phyloP scores from a whole-genome alignment of 2,329 filamentous ascomycete genomes.

The Aspergillus novofumigatus region DNA sequence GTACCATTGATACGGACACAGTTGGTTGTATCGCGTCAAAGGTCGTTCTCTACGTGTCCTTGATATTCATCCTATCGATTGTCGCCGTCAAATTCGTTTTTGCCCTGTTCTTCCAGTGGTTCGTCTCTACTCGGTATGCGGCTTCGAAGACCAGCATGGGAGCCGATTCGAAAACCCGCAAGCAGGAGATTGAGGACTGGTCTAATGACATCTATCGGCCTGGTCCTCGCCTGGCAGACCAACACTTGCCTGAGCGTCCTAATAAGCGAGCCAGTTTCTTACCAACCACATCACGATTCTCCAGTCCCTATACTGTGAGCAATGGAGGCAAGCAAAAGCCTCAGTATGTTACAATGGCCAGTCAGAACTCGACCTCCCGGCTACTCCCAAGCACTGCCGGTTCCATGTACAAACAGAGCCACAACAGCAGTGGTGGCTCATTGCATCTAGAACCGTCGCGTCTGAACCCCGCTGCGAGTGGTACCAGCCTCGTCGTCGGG shows the following conservation, averaged over 20 bases:
- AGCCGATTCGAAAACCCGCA: slow-evolving; percentile 75
- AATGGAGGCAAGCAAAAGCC: slow-evolving; percentile 51
- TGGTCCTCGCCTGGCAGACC: slow-evolving; percentile 74
- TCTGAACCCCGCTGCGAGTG: slow-evolving; percentile 38
- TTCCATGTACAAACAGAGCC: slow-evolving; percentile 62
- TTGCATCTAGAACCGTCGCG: slow-evolving; percentile 45
- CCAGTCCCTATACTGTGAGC: slow-evolving; percentile 79
- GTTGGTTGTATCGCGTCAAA: slow-evolving; percentile 97
- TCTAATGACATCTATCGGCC: slow-evolving; percentile 94
- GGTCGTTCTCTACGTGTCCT: slow-evolving; percentile 89
- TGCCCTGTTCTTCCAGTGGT: slow-evolving; percentile 93
- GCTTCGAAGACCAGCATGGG: slow-evolving; percentile 80
- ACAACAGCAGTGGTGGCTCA: slow-evolving; percentile 55
- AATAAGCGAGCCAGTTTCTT: slow-evolving; percentile 86
- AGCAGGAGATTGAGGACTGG: slow-evolving; percentile 96
- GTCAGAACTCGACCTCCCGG: slow-evolving; percentile 71
- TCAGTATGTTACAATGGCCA: slow-evolving; percentile 90
- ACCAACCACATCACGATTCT: slow-evolving; percentile 91
- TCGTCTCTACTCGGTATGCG: slow-evolving; percentile 80
- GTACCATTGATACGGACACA: slow-evolving; percentile 90
- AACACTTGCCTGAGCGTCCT: slow-evolving; percentile 64
- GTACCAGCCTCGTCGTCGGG: slow-evolving; percentile 58
- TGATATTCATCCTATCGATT: slow-evolving; percentile 87
- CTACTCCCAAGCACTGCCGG: slow-evolving; percentile 55
- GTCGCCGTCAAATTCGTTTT: slow-evolving; percentile 83